Evolutionary conservation across 2,329 filamentous ascomycete genomes (phyloP).

Genomic region (Neocucurbitaria cava): DNA sequence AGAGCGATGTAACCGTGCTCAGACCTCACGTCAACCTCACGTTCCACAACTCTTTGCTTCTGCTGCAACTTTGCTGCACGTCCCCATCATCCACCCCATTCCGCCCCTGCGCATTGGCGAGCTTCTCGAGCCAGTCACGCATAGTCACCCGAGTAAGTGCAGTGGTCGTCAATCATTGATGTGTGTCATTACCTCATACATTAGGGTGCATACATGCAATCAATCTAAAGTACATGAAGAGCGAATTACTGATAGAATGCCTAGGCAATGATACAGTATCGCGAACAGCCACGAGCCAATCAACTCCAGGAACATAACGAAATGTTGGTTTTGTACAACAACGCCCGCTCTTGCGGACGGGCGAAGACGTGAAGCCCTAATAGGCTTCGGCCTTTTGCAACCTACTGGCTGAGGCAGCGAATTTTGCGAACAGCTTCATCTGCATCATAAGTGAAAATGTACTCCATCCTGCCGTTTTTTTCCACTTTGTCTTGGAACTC

Average conservation of each 20-base stretch:
- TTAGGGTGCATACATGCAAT: constrained; percentile 23
- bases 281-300: constrained; percentile 17
- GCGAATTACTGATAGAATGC: constrained; percentile 22
- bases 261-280: constrained; percentile 19
- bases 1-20: constrained; percentile 4
- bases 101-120: constrained; percentile 1
- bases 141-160: background rate
- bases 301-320: constrained; percentile 20
- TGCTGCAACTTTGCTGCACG: constrained; percentile 24
- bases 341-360: background rate
- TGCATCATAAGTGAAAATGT: background rate
- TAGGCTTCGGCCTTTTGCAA: background rate
- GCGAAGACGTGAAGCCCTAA: background rate
- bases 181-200: constrained; percentile 33
- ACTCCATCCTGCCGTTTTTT: background rate
- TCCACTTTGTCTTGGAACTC: constrained; percentile 1
- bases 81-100: constrained; percentile 16
- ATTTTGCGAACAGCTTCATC: constrained; percentile 7
- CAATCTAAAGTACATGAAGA: constrained; percentile 35
- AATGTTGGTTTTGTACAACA: constrained; percentile 19
- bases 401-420: constrained; percentile 2
- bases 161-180: background rate
- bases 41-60: constrained; percentile 18
- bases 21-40: constrained; percentile 16
- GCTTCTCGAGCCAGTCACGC: background rate